Base-by-base conservation (phyloP, 106 monocot genomes). In the Apostasia ramifera region DNA sequence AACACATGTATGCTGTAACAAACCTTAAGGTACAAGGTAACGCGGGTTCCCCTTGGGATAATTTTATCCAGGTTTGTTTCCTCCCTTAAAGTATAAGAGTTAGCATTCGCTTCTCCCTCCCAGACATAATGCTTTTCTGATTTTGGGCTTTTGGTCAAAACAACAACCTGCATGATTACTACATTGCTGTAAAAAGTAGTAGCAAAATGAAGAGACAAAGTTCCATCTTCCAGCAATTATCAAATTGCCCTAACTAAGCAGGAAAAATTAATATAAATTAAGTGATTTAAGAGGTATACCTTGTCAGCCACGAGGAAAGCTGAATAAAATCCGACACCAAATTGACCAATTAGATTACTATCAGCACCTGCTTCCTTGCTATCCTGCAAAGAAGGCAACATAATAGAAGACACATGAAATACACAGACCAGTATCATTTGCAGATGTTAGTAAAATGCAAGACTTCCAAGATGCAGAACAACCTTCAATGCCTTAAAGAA, bases 241-340 rank as follows among this genome's bases (percentile, higher is more conserved):
- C 52, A 4, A 52, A 10, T 52, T 52, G 4, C 10, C 10, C 10
- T 10, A 10, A 10, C 10, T 10, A 52, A 10, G 10, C 52, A 4
- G 52, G 52, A 4, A 52, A 10, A 10, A 6, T 10, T 10, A 52
- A 10, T 52, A 52, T 6, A 52, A 51, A 12, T 4, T 10, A 67
- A 38, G 4, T n/a, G 26, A 8, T 14, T 2, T 70, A 41, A 12
- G 56, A 70, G 53, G 44, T 43, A 37, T 70, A 93, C 98, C 78
- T 85, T 87, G 57, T 90, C 93, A 40, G 98, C 77, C 50, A 99
- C 98, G 77, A 99, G 93, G 73, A 93, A 99, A 44, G 98, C 73
- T 51, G 93, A 99, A 73, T 99, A 99, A 73, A 99, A 99, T 5
- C 98, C 98, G 39, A 99, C 93, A 74, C 98, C 98, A 83, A 99